These are phyloP conservation scores for Sporothrix pallida DNA, from an alignment of 2,329 filamentous ascomycete genomes.

Conservation along the genomic window DNA sequence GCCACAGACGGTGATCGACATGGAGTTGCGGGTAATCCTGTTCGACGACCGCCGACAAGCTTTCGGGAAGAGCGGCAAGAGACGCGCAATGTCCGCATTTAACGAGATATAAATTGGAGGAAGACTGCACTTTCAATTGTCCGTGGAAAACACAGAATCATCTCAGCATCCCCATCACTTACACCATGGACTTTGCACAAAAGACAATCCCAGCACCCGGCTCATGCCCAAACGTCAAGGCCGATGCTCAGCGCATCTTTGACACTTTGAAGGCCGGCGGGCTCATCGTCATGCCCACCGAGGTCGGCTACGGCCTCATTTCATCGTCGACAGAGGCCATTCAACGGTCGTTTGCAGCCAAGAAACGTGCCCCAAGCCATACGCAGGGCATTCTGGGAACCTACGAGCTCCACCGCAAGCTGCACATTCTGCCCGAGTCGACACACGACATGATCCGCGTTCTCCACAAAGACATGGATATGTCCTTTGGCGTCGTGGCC, in stretches of 20 bases:
- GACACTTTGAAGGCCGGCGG: conserved; percentile 38
- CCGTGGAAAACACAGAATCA: neutral
- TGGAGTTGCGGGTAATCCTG: neutral
- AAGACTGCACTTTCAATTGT: neutral
- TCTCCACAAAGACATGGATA: conserved; percentile 37
- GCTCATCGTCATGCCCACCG: conserved; percentile 40
- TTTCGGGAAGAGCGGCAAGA: neutral
- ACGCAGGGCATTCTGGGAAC: conserved; percentile 39
- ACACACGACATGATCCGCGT: conserved; percentile 37
- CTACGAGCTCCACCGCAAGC: conserved; percentile 36
- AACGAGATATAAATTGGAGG: neutral
- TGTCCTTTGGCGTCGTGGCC: conserved; percentile 37
- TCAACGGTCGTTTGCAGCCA: conserved; percentile 39
- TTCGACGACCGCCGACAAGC: neutral
- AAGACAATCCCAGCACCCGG: conserved; percentile 16
- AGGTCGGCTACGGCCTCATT: conserved; percentile 42
- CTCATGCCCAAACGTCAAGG: conserved; percentile 23
- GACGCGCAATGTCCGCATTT: neutral
- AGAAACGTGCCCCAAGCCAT: conserved; percentile 39
- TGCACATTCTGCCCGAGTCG: conserved; percentile 37
- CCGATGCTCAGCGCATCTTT: conserved; percentile 32
- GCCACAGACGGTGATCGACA: neutral
- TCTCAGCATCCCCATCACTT: no score
- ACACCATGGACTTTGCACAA: neutral
- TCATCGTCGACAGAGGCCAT: conserved; percentile 35